These are phyloP conservation scores for Leucosporidium creatinivorum DNA, from an alignment of 768 basidiomycete species.

Conservation along the genomic window DNA sequence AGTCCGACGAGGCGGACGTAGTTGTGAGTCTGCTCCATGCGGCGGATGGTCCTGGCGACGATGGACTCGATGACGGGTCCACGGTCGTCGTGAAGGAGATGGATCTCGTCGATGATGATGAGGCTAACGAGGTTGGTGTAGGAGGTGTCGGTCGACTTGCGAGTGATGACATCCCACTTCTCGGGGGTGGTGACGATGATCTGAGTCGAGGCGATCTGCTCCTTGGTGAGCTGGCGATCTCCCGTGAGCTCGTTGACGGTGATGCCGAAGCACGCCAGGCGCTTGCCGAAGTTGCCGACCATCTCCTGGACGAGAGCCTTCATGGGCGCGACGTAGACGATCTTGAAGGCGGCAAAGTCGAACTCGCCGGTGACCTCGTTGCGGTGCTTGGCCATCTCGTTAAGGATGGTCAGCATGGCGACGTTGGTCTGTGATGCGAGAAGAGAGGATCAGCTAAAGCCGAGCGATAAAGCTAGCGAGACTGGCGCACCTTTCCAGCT, in stretches of 20 bases:
- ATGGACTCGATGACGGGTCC: slow-evolving; percentile 92
- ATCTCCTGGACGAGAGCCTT: slow-evolving; percentile 98
- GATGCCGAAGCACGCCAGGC: slow-evolving; percentile 64
- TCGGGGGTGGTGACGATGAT: slow-evolving; percentile 98
- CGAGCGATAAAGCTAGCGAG: background rate
- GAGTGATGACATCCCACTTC: slow-evolving; percentile 99
- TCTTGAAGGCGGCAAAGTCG: slow-evolving; percentile 85
- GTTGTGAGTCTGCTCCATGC: slow-evolving; percentile 89
- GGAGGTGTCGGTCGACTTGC: slow-evolving; percentile 91
- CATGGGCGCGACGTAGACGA: slow-evolving; percentile 97
- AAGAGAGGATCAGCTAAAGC: slow-evolving; percentile 25
- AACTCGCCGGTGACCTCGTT: slow-evolving; percentile 70
- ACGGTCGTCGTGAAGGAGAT: slow-evolving; percentile 92
- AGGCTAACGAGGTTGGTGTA: slow-evolving; percentile 95
- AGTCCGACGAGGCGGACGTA: slow-evolving; percentile 90
- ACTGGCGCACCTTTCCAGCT: slow-evolving; percentile 78
- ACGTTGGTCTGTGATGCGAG: slow-evolving; percentile 72
- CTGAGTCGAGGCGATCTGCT: slow-evolving; percentile 92
- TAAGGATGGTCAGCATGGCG: slow-evolving; percentile 87
- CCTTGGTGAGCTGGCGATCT: slow-evolving; percentile 95
- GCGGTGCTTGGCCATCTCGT: slow-evolving; percentile 81
- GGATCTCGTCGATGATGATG: slow-evolving; percentile 97
- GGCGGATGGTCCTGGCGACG: slow-evolving; percentile 76
- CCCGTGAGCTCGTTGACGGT: slow-evolving; percentile 93
- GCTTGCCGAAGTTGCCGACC: slow-evolving; percentile 84